Conservation (phyloP, 768 basidiomycete species). For the Calocybe gangraenosa region DNA sequence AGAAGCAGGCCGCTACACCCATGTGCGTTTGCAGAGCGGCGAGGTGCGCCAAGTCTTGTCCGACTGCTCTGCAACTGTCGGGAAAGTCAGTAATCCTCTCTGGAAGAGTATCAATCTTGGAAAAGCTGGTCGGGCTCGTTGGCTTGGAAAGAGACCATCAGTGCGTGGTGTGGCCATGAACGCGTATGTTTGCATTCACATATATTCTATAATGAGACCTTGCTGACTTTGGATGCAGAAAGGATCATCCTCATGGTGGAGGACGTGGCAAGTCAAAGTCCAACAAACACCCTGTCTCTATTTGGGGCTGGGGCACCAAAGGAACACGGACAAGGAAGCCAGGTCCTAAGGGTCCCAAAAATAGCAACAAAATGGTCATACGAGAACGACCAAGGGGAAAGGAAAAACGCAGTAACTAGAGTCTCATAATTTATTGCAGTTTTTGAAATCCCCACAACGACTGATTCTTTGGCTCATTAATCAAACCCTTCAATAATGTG, state of each 20-base stretch:
- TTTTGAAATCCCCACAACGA: neutral
- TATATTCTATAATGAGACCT: neutral
- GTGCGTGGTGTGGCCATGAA: conserved; percentile 98
- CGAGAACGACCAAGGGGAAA: conserved; percentile 79
- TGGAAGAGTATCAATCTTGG: conserved; percentile 84
- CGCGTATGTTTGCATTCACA: conserved; percentile 50
- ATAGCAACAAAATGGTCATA: conserved; percentile 83
- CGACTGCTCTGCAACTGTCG: conserved; percentile 84
- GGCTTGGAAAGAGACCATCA: conserved; percentile 80
- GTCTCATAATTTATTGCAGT: conserved; percentile 8
- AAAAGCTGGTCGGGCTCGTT: conserved; percentile 87
- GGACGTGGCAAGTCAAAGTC: conserved; percentile 98
- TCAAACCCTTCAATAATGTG: neutral
- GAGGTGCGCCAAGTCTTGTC: conserved; percentile 85
- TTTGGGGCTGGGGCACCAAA: conserved; percentile 92
- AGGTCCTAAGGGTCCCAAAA: conserved; percentile 86
- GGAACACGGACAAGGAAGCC: conserved; percentile 92
- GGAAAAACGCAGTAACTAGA: conserved; percentile 42
- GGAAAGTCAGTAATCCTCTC: conserved; percentile 85
- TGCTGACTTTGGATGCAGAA: conserved; percentile 33
- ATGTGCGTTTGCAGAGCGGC: conserved; percentile 86
- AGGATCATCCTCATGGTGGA: conserved; percentile 94
- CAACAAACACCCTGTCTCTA: conserved; percentile 88
- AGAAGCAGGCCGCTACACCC: conserved; percentile 65
- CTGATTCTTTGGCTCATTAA: too few species aligned